Evolutionary conservation across 1,284 basidiomycete species (phyloP), one percentile per base, ranked within the genome.

Genomic region (Apiotrichum domesticum): DNA sequence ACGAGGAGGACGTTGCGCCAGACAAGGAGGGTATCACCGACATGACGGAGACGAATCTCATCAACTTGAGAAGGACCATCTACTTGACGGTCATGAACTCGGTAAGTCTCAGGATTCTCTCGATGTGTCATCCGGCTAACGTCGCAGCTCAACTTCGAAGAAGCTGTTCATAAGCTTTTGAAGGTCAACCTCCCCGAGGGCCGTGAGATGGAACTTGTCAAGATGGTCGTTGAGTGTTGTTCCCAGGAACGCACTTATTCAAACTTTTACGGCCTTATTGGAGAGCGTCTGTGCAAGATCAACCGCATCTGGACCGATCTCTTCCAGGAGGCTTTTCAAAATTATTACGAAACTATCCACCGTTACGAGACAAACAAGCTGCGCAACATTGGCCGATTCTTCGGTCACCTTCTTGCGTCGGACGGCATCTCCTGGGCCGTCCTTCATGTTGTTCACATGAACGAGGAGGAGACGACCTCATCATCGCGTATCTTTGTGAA

Each of bases 221-320:
- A 98, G 80, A 98, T 98, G 95, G 84, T 98, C 59, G 88, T 98
- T 75, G 95, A 98, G 72, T 98, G 95, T 86, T 98, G 95, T 74
- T 98, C 95, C 3, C 95, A 98, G 80, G 95, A 98, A 74, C 87
- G 95, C 4, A 94, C 95, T 0, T 98, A 97, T 75, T 89, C 89
- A 9, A 90, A 84, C 43, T 98, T 97, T 80, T 98, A 95, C 72
- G 95, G 95, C 21, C 85, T 97, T 39, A 84, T 97, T 66, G 93
- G 92, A 53, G 95, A 98, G 77, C 87, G 95, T 10, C 93, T 98
- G 79, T 89, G 89, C 80, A 96, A 96, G 78, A 82, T 98, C 65
- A 93, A 96, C 74, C 87, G 91, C 34, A 82, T 90, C 9, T 98
- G 95, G 94, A 88, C 87, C 45, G 90, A 93, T 47, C 83, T 81